Base-by-base conservation (phyloP, 768 basidiomycete genomes). In the Royoungia palumana region DNA sequence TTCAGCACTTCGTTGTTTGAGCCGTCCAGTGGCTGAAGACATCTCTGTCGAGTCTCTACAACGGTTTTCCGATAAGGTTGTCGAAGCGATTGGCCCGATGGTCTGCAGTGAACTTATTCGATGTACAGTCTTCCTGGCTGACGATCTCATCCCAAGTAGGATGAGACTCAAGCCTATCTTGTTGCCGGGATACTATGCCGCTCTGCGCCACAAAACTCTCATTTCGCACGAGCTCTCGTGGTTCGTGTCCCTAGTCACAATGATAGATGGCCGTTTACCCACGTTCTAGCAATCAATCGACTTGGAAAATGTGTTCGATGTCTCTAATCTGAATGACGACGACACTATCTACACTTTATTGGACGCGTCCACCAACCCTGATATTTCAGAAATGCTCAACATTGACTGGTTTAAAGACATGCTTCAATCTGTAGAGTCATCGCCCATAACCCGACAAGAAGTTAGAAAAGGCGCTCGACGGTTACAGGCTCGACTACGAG, bases 151-250 rank as follows among this genome's bases (percentile, higher is more conserved):
- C 20, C 22, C 41, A 49, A 50, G 37, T 63, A 86, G 81, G 72
- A 75, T 47, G 64, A 65, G 30, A 73, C 75, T 47, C 83, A 85
- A 50, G 73, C 84, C 2, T 82, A 81, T 59, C 70, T 75, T 27
- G 66, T 88, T 12, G 81, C 85, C 1, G 79, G 79, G 21, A 70
- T 89, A 47, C 69, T 90, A 35, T 79, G 73, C 44, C 77, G 82
- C 49, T 72, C 80, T 6, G 85, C 85, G 6, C 82, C 83, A 21
- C 88, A 90, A 62, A 75, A 77, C 57, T 80, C 83, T 3, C 62
- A 59, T 16, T 52, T 79, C 49, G 61, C 71, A 7, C 65, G 61
- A 34, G 53, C 62, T 19, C 70, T 81, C 12, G 67, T 88, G 65
- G 79, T 82, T 21, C 57, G 67, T 47, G 30, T 16, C 16, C 9